Percentiles rank a stretch among this genome's conserved stretches.
These are phyloP conservation scores for Fusarium ramigenum DNA, from an alignment of 2,329 filamentous ascomycete genomes.

Conservation along the genomic window DNA sequence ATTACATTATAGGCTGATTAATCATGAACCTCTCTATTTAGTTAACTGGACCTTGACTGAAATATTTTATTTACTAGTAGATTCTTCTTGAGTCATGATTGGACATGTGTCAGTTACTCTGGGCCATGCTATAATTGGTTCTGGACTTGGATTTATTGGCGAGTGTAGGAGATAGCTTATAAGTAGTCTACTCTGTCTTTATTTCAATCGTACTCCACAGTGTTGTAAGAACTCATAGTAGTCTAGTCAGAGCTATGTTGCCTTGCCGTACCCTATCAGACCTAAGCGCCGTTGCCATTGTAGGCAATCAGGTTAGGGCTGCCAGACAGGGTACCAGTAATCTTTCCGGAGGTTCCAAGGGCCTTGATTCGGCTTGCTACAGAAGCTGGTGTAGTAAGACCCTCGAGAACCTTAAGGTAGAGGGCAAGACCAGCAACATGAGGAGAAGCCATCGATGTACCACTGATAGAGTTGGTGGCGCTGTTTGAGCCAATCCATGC, in stretches of 20 bases:
- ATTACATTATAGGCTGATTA: not conserved
- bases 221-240: rapidly evolving
- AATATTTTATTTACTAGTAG: not conserved
- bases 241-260: not conserved
- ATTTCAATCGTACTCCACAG: not conserved
- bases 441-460: not conserved
- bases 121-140: rapidly evolving
- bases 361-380: not conserved
- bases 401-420: not conserved
- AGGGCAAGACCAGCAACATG: not conserved
- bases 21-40: not conserved
- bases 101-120: not conserved
- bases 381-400: not conserved
- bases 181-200: rapidly evolving
- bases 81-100: not conserved
- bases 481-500: not conserved
- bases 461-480: not conserved
- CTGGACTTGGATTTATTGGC: not conserved
- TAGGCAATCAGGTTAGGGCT: not conserved
- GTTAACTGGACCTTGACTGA: not conserved
- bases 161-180: not conserved
- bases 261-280: too few relatives aligned
- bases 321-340: not conserved
- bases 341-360: not conserved
- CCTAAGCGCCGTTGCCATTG: not conserved